Evolutionary conservation across 441 rosid species (phyloP).

Genomic region (Erodium chrysanthum): DNA sequence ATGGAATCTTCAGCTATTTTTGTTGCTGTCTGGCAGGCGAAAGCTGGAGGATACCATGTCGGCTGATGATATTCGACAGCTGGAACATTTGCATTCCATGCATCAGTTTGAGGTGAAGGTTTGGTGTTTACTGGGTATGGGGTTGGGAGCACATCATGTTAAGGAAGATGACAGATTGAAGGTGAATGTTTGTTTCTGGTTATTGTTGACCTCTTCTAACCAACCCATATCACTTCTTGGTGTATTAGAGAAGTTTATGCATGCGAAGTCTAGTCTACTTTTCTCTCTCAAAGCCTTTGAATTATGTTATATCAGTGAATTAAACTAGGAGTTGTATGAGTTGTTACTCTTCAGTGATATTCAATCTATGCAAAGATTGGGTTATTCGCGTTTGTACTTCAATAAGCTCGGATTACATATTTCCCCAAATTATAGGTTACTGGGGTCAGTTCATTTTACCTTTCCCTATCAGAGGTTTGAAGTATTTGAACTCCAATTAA

Average conservation of each 20-base stretch:
- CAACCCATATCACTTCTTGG: not conserved
- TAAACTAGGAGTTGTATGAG: not conserved
- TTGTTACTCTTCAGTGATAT: not conserved
- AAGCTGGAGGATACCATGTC: conserved; percentile 27
- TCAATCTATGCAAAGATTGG: no score
- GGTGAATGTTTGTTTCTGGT: conserved; percentile 23
- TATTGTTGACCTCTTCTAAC: not conserved
- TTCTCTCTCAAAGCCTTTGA: not conserved
- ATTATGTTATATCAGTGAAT: not conserved
- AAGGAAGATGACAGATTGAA: conserved; percentile 27
- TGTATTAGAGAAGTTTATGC: not conserved
- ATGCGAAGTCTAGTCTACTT: not conserved
- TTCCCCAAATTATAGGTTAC: not conserved
- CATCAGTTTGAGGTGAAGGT: conserved; percentile 37
- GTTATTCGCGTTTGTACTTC: no score
- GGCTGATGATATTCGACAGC: conserved; percentile 31
- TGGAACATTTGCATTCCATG: conserved; percentile 37
- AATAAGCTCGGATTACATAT: no score
- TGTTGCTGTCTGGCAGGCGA: conserved; percentile 21
- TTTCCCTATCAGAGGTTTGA: not conserved
- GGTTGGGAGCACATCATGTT: conserved; percentile 21
- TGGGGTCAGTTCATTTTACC: not conserved
- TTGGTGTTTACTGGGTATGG: conserved; percentile 25
- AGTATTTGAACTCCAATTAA: not conserved
- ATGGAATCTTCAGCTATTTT: not conserved